Evolutionary conservation across 2,329 filamentous ascomycete genomes (phyloP).

Genomic region (Colletotrichum euphorbiae): DNA sequence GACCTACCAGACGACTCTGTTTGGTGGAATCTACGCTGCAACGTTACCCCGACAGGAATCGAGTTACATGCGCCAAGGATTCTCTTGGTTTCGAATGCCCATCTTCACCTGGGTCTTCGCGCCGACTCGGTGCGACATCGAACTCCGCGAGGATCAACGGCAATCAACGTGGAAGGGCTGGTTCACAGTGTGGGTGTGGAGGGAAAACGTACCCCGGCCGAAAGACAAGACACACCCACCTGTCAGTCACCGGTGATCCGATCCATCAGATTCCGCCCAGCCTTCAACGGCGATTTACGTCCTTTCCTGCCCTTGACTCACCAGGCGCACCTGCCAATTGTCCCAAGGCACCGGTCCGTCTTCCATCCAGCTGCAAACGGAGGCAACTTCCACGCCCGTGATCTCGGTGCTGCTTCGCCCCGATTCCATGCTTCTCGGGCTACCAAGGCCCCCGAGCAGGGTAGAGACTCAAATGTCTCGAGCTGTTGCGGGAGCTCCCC

Average conservation of each 20-base stretch:
- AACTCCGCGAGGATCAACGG: neutral
- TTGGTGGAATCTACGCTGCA: constrained; percentile 13
- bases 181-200: no score
- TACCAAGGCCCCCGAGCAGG: no score
- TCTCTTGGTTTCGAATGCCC: neutral
- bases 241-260: constrained; percentile 1
- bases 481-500: no score
- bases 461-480: no score
- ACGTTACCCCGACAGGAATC: constrained; percentile 23
- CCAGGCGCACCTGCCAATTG: neutral
- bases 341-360: constrained; percentile 13
- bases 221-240: neutral
- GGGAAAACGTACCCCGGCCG: neutral
- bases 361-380: neutral
- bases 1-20: neutral
- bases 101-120: constrained; percentile 1
- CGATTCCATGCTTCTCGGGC: neutral
- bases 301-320: neutral
- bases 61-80: neutral
- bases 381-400: neutral
- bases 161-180: neutral
- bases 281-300: neutral
- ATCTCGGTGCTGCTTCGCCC: constrained; percentile 26
- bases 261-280: neutral
- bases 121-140: constrained; percentile 13